Base-by-base conservation (phyloP, 495 filamentous ascomycete species). In the Aspergillus funiculosus region DNA sequence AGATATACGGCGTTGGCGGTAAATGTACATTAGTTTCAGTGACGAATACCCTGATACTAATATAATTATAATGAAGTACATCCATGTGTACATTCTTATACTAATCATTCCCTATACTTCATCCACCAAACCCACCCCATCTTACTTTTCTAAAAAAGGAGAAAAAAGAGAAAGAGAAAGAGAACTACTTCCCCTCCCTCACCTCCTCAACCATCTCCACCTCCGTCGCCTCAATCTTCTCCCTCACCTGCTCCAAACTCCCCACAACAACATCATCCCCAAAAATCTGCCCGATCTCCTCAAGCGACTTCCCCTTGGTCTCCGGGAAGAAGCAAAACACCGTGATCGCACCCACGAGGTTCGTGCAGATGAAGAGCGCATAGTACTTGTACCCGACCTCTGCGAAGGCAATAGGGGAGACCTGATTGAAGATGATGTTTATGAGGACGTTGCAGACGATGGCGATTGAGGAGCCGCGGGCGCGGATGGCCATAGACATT, bases 401-500 rank as follows among this genome's bases (percentile, higher is more conserved):
- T 0, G 61, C 66, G 22, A 79, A 52, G 0, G 75, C 76, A 31
- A 77, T 71, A 0, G 78, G 78, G 6, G 75, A 70, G 40, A 69
- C 75, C 48, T 80, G 78, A 6, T 70, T 72, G 41, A 80, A 76
- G 22, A 80, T 45, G 44, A 78, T 57, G 41, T 73, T 79, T 11
- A 77, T 58, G 36, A 66, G 72, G 63, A 77, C 79, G 52, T 78
- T 78, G 5, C 72, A 70, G 29, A 73, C 67, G 7, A 77, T 76
- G 3, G 74, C 63, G 6, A 78, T 34, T 0, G 75, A 67, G 30
- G 75, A 74, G 5, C 73, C 74, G 22, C 72, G 71, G 26, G 71
- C 73, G 32, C 77, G 72, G 17, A 78, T 69, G 14, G 75, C 66
- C 5, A 73, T 73, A 1, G 76, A 74, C 57, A 79, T 78, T 21